phyloP scores from a whole-genome alignment of 306 rosid species.

The Dryas alaskensis region DNA sequence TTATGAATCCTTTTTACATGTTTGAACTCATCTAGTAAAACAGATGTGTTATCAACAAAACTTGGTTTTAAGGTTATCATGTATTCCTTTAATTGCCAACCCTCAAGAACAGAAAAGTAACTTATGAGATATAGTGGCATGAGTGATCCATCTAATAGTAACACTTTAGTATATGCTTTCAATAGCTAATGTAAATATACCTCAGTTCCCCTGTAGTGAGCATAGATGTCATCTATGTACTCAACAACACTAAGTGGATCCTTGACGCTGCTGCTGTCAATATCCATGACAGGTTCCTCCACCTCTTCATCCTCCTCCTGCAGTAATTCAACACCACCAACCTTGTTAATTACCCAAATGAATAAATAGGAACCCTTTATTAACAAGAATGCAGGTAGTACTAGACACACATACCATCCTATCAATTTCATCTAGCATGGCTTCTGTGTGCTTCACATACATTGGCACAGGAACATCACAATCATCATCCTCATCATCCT shows the following conservation, averaged over 20 bases:
- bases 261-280: conserved; percentile 35
- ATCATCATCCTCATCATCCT: conserved; percentile 25
- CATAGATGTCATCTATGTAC: conserved; percentile 46
- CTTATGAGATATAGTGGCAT: not conserved
- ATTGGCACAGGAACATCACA: conserved; percentile 40
- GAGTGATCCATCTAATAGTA: not conserved
- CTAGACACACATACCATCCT: conserved; percentile 39
- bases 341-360: not conserved
- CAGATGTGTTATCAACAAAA: not conserved
- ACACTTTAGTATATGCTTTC: not conserved
- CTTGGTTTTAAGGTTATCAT: not conserved
- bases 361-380: no score
- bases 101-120: not conserved
- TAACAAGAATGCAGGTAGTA: not conserved
- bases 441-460: conserved; percentile 62
- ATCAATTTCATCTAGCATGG: conserved; percentile 55
- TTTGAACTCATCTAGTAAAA: not conserved
- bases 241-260: conserved; percentile 48
- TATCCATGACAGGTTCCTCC: conserved; percentile 42
- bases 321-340: not conserved
- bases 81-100: not conserved
- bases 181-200: conserved; percentile 17
- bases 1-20: not conserved
- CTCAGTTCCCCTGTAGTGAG: conserved; percentile 49
- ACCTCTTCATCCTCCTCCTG: conserved; percentile 52